A percentile compares a stretch with the other conserved stretches of the same genome.
Evolutionary conservation across 352 stramenopile species (phyloP).

Genomic region (Globisporangium iwayamae): DNA sequence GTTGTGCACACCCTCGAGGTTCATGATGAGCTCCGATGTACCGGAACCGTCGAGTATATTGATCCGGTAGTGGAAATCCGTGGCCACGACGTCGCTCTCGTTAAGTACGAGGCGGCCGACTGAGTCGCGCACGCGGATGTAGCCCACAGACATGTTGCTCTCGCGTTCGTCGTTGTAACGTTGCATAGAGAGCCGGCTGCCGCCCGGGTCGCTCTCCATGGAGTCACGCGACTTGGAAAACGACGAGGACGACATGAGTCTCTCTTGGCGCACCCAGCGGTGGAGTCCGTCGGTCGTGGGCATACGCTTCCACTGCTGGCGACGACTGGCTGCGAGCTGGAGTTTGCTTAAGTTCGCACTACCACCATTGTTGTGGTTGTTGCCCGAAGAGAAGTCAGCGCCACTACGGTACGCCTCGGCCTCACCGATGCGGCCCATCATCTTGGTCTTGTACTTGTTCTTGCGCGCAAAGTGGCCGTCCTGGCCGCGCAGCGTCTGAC

Average conservation of each 20-base stretch:
- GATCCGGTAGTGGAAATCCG: slow-evolving; percentile 79
- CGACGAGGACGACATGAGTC: background rate
- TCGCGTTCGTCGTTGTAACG: slow-evolving; percentile 50
- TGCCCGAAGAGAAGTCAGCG: background rate
- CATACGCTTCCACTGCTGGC: slow-evolving; percentile 78
- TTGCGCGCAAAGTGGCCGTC: slow-evolving; percentile 41
- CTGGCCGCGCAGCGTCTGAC: slow-evolving; percentile 61
- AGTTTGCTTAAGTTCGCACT: slow-evolving; percentile 59
- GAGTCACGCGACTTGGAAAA: slow-evolving; percentile 36
- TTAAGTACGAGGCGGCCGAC: slow-evolving; percentile 69
- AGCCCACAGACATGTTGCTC: slow-evolving; percentile 64
- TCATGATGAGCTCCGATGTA: slow-evolving; percentile 81
- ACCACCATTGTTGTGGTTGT: background rate
- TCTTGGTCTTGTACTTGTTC: slow-evolving; percentile 27
- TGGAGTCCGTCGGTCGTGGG: slow-evolving; percentile 68
- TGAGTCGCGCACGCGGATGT: slow-evolving; percentile 77
- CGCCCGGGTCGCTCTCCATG: slow-evolving; percentile 46
- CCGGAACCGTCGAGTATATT: slow-evolving; percentile 70
- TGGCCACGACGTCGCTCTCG: slow-evolving; percentile 73
- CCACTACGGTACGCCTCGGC: slow-evolving; percentile 34
- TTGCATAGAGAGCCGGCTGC: slow-evolving; percentile 29
- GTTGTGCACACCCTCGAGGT: slow-evolving; percentile 77
- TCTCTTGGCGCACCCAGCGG: slow-evolving; percentile 57
- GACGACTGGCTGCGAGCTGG: slow-evolving; percentile 64
- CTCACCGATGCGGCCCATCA: slow-evolving; percentile 45